Conservation (phyloP, 306 rosid genomes). For the Lotus japonicus region DNA sequence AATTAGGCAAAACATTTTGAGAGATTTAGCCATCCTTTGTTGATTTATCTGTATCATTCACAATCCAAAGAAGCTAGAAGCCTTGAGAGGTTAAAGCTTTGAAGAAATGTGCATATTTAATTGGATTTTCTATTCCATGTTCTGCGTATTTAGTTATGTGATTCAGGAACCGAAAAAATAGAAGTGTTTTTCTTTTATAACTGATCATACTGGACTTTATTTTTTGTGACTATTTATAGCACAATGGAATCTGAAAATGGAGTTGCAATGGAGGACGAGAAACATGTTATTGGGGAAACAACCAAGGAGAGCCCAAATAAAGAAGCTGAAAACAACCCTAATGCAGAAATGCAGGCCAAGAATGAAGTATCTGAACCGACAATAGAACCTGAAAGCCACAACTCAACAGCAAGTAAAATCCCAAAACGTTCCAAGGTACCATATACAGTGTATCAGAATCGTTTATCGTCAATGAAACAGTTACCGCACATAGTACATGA, state of each 20-base stretch:
- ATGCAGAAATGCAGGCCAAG: conserved; percentile 30
- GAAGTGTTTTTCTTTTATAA: background rate
- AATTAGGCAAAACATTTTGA: background rate
- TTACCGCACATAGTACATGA: background rate
- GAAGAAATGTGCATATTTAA: too few relatives aligned
- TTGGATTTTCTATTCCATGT: background rate
- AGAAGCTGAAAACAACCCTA: conserved; percentile 30
- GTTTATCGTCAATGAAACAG: background rate
- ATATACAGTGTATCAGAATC: background rate
- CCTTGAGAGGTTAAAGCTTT: too few relatives aligned
- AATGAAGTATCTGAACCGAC: conserved; percentile 40
- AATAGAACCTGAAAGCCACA: conserved; percentile 31
- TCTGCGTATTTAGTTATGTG: background rate
- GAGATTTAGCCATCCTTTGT: background rate
- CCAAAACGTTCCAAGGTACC: conserved; percentile 56
- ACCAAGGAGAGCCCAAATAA: conserved; percentile 29
- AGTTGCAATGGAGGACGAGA: conserved; percentile 64
- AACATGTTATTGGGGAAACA: conserved; percentile 45
- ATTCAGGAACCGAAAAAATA: background rate
- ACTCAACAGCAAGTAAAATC: conserved; percentile 41
- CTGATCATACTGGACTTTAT: background rate
- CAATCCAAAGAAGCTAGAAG: background rate
- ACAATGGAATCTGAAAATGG: conserved; percentile 72
- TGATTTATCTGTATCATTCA: background rate
- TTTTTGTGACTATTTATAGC: conserved; percentile 8